Percentiles rank a stretch among this genome's conserved stretches.
Evolutionary conservation across 441 rosid genomes (phyloP).

Genomic region (Eutrema salsugineum): DNA sequence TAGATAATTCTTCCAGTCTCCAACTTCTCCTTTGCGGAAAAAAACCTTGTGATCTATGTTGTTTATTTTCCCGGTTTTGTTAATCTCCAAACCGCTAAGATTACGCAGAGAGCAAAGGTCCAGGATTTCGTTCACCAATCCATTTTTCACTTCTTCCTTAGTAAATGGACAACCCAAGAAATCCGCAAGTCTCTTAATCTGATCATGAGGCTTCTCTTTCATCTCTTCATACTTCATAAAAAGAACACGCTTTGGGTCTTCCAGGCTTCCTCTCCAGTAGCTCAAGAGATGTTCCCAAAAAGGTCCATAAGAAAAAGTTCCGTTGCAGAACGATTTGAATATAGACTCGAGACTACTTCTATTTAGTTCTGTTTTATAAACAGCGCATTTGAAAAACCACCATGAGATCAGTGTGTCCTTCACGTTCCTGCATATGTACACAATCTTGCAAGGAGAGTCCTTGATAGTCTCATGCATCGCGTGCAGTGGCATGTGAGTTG

Average conservation of each 20-base stretch:
- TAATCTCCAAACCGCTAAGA: conserved; percentile 4
- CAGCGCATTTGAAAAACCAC: not conserved
- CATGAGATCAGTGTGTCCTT: not conserved
- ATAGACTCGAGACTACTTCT: not conserved
- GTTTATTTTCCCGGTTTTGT: not conserved
- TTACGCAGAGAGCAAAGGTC: not conserved
- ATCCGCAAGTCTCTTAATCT: not conserved
- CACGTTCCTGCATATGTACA: not conserved
- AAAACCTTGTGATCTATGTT: not conserved
- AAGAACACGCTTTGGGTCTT: not conserved
- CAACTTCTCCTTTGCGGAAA: conserved; percentile 37
- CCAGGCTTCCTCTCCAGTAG: no score
- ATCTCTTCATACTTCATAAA: conserved; percentile 14
- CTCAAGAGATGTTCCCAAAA: conserved; percentile 17
- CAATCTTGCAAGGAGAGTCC: no score
- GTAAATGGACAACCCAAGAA: not conserved
- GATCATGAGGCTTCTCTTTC: not conserved
- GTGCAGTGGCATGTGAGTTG: not conserved
- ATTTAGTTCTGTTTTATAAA: not conserved
- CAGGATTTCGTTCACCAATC: not conserved
- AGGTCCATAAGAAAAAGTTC: not conserved
- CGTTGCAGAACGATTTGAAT: not conserved
- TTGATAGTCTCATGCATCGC: not conserved
- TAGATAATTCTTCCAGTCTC: conserved; percentile 43
- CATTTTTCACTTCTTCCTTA: not conserved